Conservation (phyloP, 2,329 filamentous ascomycete genomes). For the Diaporthe sp. region DNA sequence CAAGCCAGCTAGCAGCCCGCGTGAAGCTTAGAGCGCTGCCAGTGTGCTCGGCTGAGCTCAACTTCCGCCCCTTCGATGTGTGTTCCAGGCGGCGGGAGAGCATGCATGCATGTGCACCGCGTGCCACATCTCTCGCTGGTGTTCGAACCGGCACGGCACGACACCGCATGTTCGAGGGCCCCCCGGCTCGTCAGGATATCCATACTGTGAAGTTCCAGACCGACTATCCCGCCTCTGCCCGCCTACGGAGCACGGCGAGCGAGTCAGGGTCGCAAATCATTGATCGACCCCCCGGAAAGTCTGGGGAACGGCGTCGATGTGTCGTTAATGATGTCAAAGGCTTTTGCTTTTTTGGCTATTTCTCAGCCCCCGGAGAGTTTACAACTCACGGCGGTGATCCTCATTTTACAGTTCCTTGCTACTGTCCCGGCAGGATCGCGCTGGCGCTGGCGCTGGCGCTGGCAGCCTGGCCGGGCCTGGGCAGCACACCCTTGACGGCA, state of each 20-base stretch:
- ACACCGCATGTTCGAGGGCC: conserved; percentile 27
- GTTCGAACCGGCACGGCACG: conserved; percentile 29
- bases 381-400: conserved; percentile 13
- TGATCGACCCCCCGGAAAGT: conserved; percentile 15
- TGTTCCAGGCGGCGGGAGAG: not conserved
- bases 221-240: conserved; percentile 14
- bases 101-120: not conserved
- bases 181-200: conserved; percentile 12
- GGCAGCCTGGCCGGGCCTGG: conserved; percentile 20
- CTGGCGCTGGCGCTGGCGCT: not conserved
- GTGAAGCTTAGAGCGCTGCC: conserved; percentile 26
- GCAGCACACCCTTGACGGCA: conserved; percentile 4
- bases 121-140: conserved; percentile 18
- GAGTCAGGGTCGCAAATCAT: conserved; percentile 27
- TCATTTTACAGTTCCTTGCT: conserved; percentile 25
- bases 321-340: conserved; percentile 23
- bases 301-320: conserved; percentile 18
- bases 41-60: conserved; percentile 3
- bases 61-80: not conserved
- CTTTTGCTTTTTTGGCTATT: not conserved
- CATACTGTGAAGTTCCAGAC: conserved; percentile 30
- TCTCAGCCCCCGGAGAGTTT: conserved; percentile 9
- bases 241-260: conserved; percentile 13
- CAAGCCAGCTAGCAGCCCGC: conserved; percentile 27
- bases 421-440: conserved; percentile 4